Evolutionary conservation across 108 stramenopile species (phyloP), one percentile per base, ranked within the genome.

Genomic region (Cyclotella atomus): DNA sequence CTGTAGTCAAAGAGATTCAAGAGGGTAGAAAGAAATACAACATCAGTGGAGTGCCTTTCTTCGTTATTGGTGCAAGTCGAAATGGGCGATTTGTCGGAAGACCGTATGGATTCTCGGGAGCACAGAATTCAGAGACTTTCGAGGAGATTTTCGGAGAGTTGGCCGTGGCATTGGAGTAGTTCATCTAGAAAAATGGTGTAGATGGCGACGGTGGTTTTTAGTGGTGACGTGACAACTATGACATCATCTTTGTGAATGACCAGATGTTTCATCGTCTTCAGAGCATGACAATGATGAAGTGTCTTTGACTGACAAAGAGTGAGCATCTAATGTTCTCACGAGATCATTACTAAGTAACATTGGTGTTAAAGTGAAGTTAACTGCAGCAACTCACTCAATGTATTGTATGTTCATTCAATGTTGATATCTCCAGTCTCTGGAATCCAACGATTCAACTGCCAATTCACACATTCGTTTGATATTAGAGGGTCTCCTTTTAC

Each of bases 81-180:
- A 57, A 21, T 5, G 70, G 62, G 3, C 46, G 52, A 20, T 35
- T 16, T 34, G 8, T 73, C 17, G 77, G 77, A 43, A 55, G 65
- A 27, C 87, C 87, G 3, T 87, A 83, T 63, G 89, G 82, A 25
- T 83, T 90, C 59, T 88, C 87, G 16, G 89, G 89, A 10, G 89
- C 89, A 3, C 89, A 88, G 61, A 59, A 70, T 35, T 55, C 85
- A 19, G 73, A 78, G 33, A 79, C 84, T 14, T 87, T 88, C 50
- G 41, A 86, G 44, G 84, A 85, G 33, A 65, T 87, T 8, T 90
- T 90, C 55, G 57, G 81, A 56, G 85, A 88, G 54, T 45, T 90
- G 32, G 56, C 75, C 38, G 71, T 66, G 15, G 47, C 78, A 25
- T 54, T 79, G 14, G 77, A 21, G 35, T 64, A 70, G 24, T 10